Evolutionary conservation across 2,329 filamentous ascomycete species (phyloP).

Genomic region (Fusarium redolens): DNA sequence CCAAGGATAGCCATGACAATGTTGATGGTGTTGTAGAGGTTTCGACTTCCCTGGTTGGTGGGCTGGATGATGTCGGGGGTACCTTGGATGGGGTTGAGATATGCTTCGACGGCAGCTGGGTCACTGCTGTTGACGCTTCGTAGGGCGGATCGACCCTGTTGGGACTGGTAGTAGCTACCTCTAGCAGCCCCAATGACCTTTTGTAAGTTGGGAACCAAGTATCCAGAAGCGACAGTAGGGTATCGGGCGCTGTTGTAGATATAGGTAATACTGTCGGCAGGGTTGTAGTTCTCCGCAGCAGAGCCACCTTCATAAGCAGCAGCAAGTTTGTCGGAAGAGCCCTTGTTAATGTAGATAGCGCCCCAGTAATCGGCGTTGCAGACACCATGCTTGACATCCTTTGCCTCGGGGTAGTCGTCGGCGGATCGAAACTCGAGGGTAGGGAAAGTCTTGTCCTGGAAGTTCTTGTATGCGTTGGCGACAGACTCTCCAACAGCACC

Average conservation of each 20-base stretch:
- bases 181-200: conserved; percentile 43
- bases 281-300: conserved; percentile 46
- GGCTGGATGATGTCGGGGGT: conserved; percentile 46
- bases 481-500: conserved; percentile 49
- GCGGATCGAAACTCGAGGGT: conserved; percentile 45
- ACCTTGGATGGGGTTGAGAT: conserved; percentile 50
- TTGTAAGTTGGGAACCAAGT: conserved; percentile 46
- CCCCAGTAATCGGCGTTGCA: conserved; percentile 54
- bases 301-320: conserved; percentile 43
- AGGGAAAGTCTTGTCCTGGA: conserved; percentile 48
- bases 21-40: conserved; percentile 54
- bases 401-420: conserved; percentile 43
- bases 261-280: conserved; percentile 48
- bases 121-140: conserved; percentile 40
- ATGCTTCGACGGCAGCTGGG: conserved; percentile 43
- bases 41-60: conserved; percentile 49
- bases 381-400: conserved; percentile 48
- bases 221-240: conserved; percentile 44
- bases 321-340: conserved; percentile 48
- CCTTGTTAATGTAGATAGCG: conserved; percentile 48
- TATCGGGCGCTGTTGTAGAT: conserved; percentile 54
- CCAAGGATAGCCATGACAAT: conserved; percentile 52
- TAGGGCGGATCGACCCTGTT: conserved; percentile 35
- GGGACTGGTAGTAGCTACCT: conserved; percentile 42
- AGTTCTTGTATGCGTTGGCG: conserved; percentile 46